Evolutionary conservation across 176 grass and related monocot species (phyloP), one percentile per base, ranked within the genome.

Genomic region (Alloteropsis semialata): DNA sequence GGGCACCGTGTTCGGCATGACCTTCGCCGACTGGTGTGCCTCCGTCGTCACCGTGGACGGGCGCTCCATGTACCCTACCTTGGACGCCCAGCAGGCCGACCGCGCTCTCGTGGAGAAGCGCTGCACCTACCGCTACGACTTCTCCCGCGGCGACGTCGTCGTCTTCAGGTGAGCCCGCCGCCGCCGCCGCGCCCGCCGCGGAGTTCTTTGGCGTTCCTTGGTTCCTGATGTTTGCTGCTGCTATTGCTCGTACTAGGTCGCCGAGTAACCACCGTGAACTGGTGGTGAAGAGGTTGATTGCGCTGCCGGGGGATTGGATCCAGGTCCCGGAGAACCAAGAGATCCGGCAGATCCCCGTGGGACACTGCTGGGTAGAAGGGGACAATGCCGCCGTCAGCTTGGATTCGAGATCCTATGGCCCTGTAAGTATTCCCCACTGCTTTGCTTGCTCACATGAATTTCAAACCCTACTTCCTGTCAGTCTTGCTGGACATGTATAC

Each of bases 311-410:
- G 30, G 89, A 97, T 37, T 94, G 92, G 92, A 85, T 97, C 76
- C 87, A 90, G 87, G 72, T 94, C 68, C 94, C 83, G 24, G 85
- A 90, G 58, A 80, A 76, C 15, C 34, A 42, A 38, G 92, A 94
- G 55, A 85, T 97, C 82, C 21, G 83, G 18, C 61, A 88, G 75
- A 88, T 97, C 41, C 92, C 87, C 2, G 66, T 85, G 37, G 94
- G 94, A 3, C 89, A 92, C 81, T 97, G 91, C 76, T 97, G 94
- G 92, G 87, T 97, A 24, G 92, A 97, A 94, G 94, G 94, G 63
- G 94, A 92, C 69, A 94, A 92, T 78, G 48, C 85, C 12, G 28
- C 9, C 15, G 2, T 42, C 64, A 94, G 92, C 61, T 83, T 63
- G 81, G 95, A 94, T 86, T 97, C 90, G 13, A 72, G 86, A 81